These are phyloP conservation scores for Keithomyces neogunnii DNA, from an alignment of 2,329 filamentous ascomycete species.

Conservation along the genomic window DNA sequence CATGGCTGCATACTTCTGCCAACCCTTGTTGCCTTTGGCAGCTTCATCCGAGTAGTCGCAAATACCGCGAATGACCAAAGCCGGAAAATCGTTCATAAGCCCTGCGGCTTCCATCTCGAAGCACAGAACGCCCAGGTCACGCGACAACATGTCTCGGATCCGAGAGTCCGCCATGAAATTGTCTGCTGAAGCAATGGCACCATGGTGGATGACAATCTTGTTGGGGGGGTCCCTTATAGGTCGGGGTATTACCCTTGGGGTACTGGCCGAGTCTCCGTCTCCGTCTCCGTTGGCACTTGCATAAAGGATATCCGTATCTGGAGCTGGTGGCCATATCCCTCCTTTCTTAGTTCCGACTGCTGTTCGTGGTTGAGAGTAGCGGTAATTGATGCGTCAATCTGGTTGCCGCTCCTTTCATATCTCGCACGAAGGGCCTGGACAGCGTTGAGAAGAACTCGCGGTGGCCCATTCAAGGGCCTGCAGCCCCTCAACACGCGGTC, in stretches of 20 bases:
- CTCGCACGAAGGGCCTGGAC: neutral
- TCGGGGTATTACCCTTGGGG: neutral
- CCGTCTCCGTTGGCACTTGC: neutral
- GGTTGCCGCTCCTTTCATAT: conserved; percentile 6
- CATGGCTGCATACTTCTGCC: neutral
- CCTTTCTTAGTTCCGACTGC: neutral
- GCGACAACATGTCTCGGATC: conserved; percentile 17
- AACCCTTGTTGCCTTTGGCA: neutral
- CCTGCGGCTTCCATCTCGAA: neutral
- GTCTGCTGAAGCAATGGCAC: conserved; percentile 6
- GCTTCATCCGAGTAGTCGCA: neutral
- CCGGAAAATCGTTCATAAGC: neutral
- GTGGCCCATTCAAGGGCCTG: conserved; percentile 10
- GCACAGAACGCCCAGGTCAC: conserved; percentile 6
- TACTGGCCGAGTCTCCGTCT: neutral
- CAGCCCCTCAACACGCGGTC: conserved; percentile 5
- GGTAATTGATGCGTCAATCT: neutral
- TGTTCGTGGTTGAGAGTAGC: neutral
- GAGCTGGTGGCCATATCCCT: neutral
- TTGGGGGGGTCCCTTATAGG: neutral
- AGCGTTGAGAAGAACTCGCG: conserved; percentile 4
- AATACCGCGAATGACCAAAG: neutral
- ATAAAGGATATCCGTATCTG: neutral
- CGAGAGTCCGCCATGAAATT: neutral
- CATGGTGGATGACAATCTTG: conserved; percentile 13